Percentiles rank a stretch among this genome's conserved stretches.
Evolutionary conservation across 306 rosid species (phyloP).

Genomic region (Albizia julibrissin): DNA sequence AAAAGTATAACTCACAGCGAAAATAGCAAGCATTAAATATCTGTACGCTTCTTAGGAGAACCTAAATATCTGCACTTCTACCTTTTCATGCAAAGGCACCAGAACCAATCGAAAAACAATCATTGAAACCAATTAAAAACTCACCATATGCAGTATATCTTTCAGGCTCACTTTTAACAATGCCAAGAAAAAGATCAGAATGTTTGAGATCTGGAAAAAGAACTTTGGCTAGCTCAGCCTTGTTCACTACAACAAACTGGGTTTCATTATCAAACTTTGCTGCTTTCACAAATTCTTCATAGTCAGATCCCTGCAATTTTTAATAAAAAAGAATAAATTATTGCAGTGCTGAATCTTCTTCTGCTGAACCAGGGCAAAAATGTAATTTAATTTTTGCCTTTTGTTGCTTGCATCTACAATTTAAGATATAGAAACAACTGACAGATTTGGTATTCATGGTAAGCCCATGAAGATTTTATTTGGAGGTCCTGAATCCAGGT

Average conservation of each 20-base stretch:
- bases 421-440: background rate
- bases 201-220: slow-evolving; percentile 63
- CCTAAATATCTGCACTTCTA: slow-evolving; percentile 11
- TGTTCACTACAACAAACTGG: slow-evolving; percentile 72
- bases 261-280: slow-evolving; percentile 75
- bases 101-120: background rate
- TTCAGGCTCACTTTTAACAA: slow-evolving; percentile 85
- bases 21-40: slow-evolving; percentile 15
- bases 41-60: slow-evolving; percentile 1
- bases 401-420: background rate
- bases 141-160: slow-evolving; percentile 80
- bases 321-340: slow-evolving; percentile 6
- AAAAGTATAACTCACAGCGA: slow-evolving; percentile 5
- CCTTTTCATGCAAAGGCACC: background rate
- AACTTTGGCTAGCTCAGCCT: slow-evolving; percentile 62
- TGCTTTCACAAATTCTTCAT: slow-evolving; percentile 73
- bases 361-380: background rate
- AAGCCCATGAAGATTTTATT: background rate
- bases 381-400: background rate
- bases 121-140: slow-evolving; percentile 35
- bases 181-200: slow-evolving; percentile 60
- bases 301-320: slow-evolving; percentile 61
- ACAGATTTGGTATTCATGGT: background rate
- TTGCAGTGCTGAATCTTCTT: background rate
- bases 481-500: too few relatives aligned